Evolutionary conservation across 768 basidiomycete species (phyloP).

Genomic region (Galerina marginata): DNA sequence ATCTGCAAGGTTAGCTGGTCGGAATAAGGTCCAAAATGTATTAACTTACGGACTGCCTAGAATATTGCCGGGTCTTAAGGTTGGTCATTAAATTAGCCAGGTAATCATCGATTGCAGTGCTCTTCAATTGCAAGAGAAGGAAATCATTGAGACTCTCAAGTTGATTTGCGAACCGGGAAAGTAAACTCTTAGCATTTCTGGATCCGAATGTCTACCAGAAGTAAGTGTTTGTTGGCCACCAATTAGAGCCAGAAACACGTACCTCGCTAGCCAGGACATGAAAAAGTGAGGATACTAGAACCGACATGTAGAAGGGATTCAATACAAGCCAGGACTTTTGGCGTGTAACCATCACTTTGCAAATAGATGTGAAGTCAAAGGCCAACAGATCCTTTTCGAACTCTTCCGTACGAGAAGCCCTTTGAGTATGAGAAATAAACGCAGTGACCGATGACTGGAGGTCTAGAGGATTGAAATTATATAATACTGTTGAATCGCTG

Average conservation of each 20-base stretch:
- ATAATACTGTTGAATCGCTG: background rate
- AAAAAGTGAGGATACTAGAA: background rate
- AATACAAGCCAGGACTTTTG: constrained; percentile 5
- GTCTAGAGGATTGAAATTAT: constrained; percentile 7
- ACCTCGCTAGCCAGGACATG: background rate
- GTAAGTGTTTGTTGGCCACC: background rate
- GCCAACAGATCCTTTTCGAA: background rate
- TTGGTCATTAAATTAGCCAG: background rate
- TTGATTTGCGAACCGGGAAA: background rate
- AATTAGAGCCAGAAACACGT: background rate
- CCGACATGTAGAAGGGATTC: constrained; percentile 8
- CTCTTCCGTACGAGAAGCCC: constrained; percentile 2
- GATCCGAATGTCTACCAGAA: background rate
- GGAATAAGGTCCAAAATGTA: background rate
- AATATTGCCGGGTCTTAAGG: background rate
- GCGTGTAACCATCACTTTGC: background rate
- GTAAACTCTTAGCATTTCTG: background rate
- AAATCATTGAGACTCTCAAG: background rate
- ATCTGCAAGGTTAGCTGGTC: background rate
- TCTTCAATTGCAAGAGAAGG: constrained; percentile 4
- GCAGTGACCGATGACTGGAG: constrained; percentile 1
- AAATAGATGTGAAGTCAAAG: constrained; percentile 3
- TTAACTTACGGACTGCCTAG: background rate
- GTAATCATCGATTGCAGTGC: background rate
- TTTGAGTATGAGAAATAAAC: constrained; percentile 1